Percentiles rank a stretch among this genome's conserved stretches.
These are phyloP conservation scores for Termitomyces sp. DNA, from an alignment of 768 basidiomycete genomes.

Conservation along the genomic window DNA sequence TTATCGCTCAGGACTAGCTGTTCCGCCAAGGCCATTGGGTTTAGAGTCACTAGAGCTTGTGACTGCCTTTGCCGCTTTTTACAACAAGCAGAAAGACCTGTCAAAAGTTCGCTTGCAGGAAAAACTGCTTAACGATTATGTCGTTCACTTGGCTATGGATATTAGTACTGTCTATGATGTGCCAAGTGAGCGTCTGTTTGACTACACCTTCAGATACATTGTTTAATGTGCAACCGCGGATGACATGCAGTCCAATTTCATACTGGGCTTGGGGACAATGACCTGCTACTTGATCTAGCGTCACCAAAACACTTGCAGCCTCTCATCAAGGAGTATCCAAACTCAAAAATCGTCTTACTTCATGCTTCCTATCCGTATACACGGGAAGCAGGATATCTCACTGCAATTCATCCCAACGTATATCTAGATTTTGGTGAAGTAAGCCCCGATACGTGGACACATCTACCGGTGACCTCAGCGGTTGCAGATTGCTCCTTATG, in stretches of 20 bases:
- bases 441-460: slow-evolving; percentile 20
- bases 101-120: slow-evolving; percentile 48
- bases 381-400: slow-evolving; percentile 73
- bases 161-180: slow-evolving; percentile 49
- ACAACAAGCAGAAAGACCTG: slow-evolving; percentile 16
- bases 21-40: slow-evolving; percentile 26
- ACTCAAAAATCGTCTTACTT: slow-evolving; percentile 60
- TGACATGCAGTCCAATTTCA: slow-evolving; percentile 68
- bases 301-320: slow-evolving; percentile 67
- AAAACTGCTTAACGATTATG: slow-evolving; percentile 61
- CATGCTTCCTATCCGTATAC: slow-evolving; percentile 79
- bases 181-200: slow-evolving; percentile 43
- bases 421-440: slow-evolving; percentile 78
- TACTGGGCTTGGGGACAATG: slow-evolving; percentile 75
- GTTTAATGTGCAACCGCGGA: neutral
- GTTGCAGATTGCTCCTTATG: slow-evolving; percentile 56
- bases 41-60: slow-evolving; percentile 21
- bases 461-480: neutral
- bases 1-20: slow-evolving; percentile 70
- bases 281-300: slow-evolving; percentile 51
- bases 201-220: neutral
- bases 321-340: slow-evolving; percentile 57
- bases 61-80: slow-evolving; percentile 28
- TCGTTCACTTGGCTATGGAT: slow-evolving; percentile 51
- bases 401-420: slow-evolving; percentile 67